Conservation (phyloP, 106 monocot species). For the Dioscorea dumetorum region DNA sequence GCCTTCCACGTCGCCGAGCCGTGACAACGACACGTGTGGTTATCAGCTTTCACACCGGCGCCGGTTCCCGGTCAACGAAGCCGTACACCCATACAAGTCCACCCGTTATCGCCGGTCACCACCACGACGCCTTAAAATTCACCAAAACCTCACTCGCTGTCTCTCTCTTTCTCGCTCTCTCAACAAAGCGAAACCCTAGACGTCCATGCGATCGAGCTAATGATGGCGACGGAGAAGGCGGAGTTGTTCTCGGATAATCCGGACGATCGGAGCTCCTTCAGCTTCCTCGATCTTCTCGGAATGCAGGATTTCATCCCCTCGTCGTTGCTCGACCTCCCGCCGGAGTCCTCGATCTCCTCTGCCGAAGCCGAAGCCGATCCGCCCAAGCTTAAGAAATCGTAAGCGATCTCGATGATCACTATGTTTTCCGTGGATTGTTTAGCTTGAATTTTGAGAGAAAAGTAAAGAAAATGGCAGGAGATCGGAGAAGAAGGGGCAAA, state of each 20-base stretch:
- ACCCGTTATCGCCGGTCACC: slow-evolving; percentile 30
- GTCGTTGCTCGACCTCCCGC: slow-evolving; percentile 8
- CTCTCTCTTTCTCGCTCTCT: slow-evolving; percentile 2
- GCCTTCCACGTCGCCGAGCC: neutral
- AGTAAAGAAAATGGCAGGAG: neutral
- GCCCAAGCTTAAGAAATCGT: slow-evolving; percentile 8
- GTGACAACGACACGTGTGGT: neutral
- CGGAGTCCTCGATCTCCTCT: slow-evolving; percentile 30
- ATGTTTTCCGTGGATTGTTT: no score
- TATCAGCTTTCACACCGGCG: neutral
- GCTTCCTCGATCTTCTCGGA: slow-evolving; percentile 45
- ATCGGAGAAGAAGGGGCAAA: slow-evolving; percentile 56
- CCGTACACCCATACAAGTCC: slow-evolving; percentile 15
- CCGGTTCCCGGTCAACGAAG: neutral
- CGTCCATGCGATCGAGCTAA: slow-evolving; percentile 8
- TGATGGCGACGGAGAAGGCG: slow-evolving; percentile 22
- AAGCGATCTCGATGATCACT: no score
- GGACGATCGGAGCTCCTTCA: slow-evolving; percentile 7
- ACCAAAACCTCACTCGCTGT: neutral
- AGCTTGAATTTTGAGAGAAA: neutral
- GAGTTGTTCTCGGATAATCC: slow-evolving; percentile 14
- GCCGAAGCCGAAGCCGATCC: slow-evolving; percentile 27
- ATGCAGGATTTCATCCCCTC: slow-evolving; percentile 7
- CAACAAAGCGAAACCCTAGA: neutral
- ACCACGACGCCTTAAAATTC: neutral